phyloP scores from a whole-genome alignment of 2,329 filamentous ascomycete genomes.

The Phoma sp. region DNA sequence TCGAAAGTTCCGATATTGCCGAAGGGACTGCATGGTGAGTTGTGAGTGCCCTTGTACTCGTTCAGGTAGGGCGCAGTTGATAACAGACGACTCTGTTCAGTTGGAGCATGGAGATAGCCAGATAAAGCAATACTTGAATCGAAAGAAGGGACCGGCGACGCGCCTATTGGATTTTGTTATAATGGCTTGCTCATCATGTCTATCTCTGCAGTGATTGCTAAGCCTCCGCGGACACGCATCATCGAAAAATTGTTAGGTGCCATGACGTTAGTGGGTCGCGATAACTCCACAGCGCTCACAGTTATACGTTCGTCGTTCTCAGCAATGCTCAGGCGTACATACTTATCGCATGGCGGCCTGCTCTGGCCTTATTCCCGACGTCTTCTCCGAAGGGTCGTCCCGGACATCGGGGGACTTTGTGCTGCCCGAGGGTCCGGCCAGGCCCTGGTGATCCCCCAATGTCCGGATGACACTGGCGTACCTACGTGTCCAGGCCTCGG shows the following conservation, averaged over 20 bases:
- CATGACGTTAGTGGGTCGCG: slow-evolving; percentile 12
- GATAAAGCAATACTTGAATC: neutral
- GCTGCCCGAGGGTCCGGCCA: too few species aligned
- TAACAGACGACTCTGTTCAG: neutral
- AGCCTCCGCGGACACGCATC: slow-evolving; percentile 9
- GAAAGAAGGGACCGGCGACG: neutral
- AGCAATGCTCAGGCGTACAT: neutral
- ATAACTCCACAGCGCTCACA: slow-evolving; percentile 2
- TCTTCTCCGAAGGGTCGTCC: slow-evolving; percentile 3
- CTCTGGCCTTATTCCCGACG: slow-evolving; percentile 1
- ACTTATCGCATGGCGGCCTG: neutral
- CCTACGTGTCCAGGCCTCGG: too few species aligned
- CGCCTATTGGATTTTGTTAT: neutral
- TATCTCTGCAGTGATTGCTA: neutral
- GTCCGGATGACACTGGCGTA: too few species aligned
- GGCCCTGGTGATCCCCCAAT: too few species aligned
- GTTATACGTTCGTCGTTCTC: neutral
- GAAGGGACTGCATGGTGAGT: slow-evolving; percentile 32
- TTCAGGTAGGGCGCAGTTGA: neutral
- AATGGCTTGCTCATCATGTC: neutral
- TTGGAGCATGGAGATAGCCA: neutral
- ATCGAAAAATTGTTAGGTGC: slow-evolving; percentile 6
- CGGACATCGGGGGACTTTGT: slow-evolving; percentile 1
- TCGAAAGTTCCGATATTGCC: slow-evolving; percentile 32
- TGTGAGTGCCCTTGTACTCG: neutral